Conservation (phyloP, 306 rosid species). For the Alnus rubra region DNA sequence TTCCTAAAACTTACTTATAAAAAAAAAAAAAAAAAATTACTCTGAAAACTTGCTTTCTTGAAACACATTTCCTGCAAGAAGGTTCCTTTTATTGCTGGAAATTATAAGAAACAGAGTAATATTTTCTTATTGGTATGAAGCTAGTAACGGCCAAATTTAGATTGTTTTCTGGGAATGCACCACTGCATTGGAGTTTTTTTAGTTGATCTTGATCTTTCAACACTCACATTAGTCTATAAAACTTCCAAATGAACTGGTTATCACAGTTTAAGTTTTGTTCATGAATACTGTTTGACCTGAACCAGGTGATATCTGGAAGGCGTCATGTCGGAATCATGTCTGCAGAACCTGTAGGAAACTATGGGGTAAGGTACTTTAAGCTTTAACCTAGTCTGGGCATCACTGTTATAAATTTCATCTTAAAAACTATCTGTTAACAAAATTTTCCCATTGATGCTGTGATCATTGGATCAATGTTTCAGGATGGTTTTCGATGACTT, state of each 20-base stretch:
- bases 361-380: conserved; percentile 80
- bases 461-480: conserved; percentile 31
- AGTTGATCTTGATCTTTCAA: background rate
- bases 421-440: background rate
- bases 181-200: background rate
- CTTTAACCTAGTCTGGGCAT: conserved; percentile 10
- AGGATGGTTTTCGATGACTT: conserved; percentile 84
- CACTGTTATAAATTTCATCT: background rate
- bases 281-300: conserved; percentile 2
- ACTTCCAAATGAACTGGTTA: background rate
- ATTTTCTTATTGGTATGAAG: background rate
- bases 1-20: too few relatives aligned
- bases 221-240: background rate
- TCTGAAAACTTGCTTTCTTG: background rate
- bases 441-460: background rate
- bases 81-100: background rate
- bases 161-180: background rate
- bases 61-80: background rate
- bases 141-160: background rate
- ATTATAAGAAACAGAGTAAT: background rate
- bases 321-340: conserved; percentile 82
- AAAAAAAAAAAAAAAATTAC: too few relatives aligned
- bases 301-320: conserved; percentile 75
- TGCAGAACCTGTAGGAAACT: conserved; percentile 86
- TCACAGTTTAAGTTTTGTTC: background rate